These are phyloP conservation scores for Geoglossum glabrum DNA, from an alignment of 495 filamentous ascomycete species.

Conservation along the genomic window DNA sequence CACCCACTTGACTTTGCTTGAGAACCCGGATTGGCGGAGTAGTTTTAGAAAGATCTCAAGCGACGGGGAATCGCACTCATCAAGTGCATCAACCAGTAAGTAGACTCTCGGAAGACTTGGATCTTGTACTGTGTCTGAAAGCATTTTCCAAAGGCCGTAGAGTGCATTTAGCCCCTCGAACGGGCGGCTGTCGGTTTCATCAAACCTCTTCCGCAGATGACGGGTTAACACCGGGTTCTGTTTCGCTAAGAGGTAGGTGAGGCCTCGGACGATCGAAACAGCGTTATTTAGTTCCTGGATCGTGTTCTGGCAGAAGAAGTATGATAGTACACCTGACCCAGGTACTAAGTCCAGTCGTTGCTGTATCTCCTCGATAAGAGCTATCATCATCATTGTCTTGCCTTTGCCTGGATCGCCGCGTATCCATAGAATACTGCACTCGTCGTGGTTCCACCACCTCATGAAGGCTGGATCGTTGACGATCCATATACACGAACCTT, in stretches of 20 bases:
- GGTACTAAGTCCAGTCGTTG: not conserved
- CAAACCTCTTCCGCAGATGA: not conserved
- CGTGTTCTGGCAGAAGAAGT: not conserved
- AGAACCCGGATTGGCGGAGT: too few species aligned
- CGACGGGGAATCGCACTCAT: not conserved
- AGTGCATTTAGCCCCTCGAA: not conserved
- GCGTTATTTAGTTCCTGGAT: not conserved
- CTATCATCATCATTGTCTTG: not conserved
- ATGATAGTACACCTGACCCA: not conserved
- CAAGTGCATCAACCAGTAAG: not conserved
- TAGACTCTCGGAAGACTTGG: not conserved
- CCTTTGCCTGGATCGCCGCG: not conserved
- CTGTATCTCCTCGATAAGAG: not conserved
- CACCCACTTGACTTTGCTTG: not conserved
- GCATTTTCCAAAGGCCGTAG: not conserved
- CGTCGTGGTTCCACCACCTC: too few species aligned
- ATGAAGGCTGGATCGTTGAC: too few species aligned
- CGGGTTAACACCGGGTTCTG: not conserved
- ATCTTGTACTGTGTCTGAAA: not conserved
- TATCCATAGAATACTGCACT: not conserved
- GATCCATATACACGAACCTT: too few species aligned
- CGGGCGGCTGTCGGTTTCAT: not conserved
- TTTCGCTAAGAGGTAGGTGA: not conserved
- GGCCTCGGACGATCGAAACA: not conserved
- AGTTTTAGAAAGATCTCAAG: not conserved